Evolutionary conservation across 768 basidiomycete genomes (phyloP).

Genomic region (Psilocybe azurescens): DNA sequence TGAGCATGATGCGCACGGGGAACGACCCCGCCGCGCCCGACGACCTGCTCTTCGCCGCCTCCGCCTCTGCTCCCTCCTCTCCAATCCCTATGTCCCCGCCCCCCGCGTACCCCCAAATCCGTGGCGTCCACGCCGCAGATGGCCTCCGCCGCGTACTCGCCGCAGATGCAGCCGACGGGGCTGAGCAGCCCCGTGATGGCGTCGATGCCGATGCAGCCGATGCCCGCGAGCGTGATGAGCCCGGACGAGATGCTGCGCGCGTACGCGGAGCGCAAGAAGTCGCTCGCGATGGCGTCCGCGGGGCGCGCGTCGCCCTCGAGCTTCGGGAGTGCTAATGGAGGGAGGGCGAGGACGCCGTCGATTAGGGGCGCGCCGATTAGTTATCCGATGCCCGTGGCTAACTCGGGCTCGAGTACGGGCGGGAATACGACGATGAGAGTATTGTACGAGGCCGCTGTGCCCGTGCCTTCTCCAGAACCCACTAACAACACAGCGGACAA

Average conservation of each 20-base stretch:
- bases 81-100: constrained; percentile 13
- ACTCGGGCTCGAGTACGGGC: constrained; percentile 1
- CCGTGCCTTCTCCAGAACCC: background rate
- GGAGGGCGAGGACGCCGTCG: background rate
- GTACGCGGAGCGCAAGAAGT: constrained; percentile 40
- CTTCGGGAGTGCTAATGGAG: background rate
- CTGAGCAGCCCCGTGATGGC: constrained; percentile 36
- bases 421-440: constrained; percentile 18
- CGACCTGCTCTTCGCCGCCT: constrained; percentile 48
- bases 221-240: constrained; percentile 46
- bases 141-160: background rate
- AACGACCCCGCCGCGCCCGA: constrained; percentile 20
- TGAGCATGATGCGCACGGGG: constrained; percentile 77
- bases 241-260: constrained; percentile 83
- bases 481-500: background rate
- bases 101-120: constrained; percentile 19
- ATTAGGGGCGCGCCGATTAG: constrained; percentile 22
- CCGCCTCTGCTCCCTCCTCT: constrained; percentile 25
- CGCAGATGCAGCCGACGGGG: background rate
- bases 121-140: constrained; percentile 1
- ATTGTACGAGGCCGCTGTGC: constrained; percentile 24
- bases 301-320: background rate
- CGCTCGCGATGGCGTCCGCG: constrained; percentile 5
- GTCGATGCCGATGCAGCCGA: constrained; percentile 36
- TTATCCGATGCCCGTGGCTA: constrained; percentile 30